A percentile compares a stretch with the other conserved stretches of the same genome.
phyloP scores from a whole-genome alignment of 306 rosid species.

The Malus asiatica region DNA sequence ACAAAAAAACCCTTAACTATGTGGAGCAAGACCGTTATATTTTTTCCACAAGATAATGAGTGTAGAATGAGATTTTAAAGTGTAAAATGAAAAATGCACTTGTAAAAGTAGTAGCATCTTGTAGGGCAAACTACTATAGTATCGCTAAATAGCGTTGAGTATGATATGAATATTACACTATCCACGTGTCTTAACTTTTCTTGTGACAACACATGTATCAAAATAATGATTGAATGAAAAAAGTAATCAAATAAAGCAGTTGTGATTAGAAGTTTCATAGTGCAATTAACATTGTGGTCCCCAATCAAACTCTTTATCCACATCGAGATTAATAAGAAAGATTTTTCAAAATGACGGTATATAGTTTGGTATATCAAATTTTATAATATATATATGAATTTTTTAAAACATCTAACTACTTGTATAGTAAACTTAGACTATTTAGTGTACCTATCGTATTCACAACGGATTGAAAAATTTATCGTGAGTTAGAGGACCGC shows the following conservation, averaged over 20 bases:
- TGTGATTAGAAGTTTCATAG: slow-evolving; percentile 20
- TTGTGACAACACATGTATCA: background rate
- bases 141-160: background rate
- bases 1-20: no score
- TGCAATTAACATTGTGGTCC: slow-evolving; percentile 12
- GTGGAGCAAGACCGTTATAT: background rate
- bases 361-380: rapidly evolving
- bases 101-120: background rate
- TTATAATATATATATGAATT: no score
- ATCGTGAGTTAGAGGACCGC: background rate
- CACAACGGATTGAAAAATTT: no score
- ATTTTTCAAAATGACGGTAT: no score
- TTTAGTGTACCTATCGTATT: no score
- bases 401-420: no score
- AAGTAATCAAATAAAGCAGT: background rate
- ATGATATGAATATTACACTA: background rate
- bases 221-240: background rate
- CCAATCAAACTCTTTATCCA: slow-evolving; percentile 4
- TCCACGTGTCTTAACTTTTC: background rate
- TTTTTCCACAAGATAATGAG: background rate
- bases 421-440: no score
- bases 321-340: background rate
- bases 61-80: no score
- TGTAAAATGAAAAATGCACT: no score
- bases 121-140: background rate